These are phyloP conservation scores for Botryotinia globosa DNA, from an alignment of 2,329 filamentous ascomycete genomes.

Conservation along the genomic window DNA sequence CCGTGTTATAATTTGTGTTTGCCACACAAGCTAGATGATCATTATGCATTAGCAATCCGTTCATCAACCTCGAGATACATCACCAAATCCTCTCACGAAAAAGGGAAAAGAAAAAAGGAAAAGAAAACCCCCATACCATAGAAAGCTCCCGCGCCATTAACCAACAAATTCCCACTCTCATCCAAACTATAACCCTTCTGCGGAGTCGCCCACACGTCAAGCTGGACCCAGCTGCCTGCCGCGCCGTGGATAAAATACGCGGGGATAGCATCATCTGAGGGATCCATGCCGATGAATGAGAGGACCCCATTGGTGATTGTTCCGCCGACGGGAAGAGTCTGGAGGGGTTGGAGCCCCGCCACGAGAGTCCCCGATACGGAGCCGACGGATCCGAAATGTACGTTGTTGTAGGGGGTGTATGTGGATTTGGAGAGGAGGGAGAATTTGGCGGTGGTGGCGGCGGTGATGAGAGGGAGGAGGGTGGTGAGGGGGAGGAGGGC, in stretches of 20 bases:
- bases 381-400: not conserved
- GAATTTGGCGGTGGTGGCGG: not conserved
- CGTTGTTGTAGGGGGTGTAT: conserved; percentile 2
- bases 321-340: conserved; percentile 1
- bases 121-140: not conserved
- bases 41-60: not conserved
- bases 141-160: not conserved
- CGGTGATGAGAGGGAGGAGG: not conserved
- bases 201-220: not conserved
- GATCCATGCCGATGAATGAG: conserved; percentile 1
- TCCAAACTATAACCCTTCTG: not conserved
- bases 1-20: not conserved
- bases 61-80: not conserved
- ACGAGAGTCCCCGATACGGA: not conserved
- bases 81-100: not conserved
- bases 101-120: no score
- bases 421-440: conserved; percentile 3
- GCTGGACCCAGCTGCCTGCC: not conserved
- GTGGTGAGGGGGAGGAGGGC: not conserved
- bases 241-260: conserved; percentile 2
- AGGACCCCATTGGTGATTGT: not conserved
- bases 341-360: not conserved
- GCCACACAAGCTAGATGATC: not conserved
- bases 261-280: not conserved
- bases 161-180: not conserved